Evolutionary conservation across 768 basidiomycete genomes (phyloP), one percentile per base, ranked within the genome.

Genomic region (Boletus insuetus): DNA sequence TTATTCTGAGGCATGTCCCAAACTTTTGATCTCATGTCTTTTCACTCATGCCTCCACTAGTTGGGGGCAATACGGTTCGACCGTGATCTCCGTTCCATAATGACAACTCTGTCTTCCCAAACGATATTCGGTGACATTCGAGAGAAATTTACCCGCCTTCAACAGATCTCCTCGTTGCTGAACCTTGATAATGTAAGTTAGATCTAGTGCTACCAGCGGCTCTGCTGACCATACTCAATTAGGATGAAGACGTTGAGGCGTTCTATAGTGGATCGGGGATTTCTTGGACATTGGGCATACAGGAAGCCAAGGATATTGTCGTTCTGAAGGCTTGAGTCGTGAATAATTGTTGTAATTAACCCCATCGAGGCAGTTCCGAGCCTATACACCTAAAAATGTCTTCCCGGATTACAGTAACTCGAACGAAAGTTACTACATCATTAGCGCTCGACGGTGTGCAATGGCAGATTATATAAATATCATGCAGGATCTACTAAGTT

Each of bases 41-140:
- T 38, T 16, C 22, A 39, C 38, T 39, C 7, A 39, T 9, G 8
- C 46, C 44, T 39, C 41, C 17, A 51, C 16, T 61, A 98, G 95
- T 82, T 98, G 55, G 97, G 97, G 24, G 96, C 94, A 4, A 88
- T 99, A 56, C 87, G 94, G 16, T 95, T 97, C 67, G 97, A 99
- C 65, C 83, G 89, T 17, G 96, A 99, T 69, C 75, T 98, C 43
- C 82, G 96, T 24, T 82, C 91, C 5, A 82, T 98, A 59, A 85
- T 83, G 22, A 78, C 86, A 3, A 94, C 89, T 72, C 80, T 99
- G 13, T 86, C 90, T 1, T 85, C 90, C 3, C 97, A 97, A 67
- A 94, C 91, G 6, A 79, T 83, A 6, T 94, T 93, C 70, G 93
- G 94, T 10, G 93, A 95, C 53, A 84, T 89, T 17, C 77, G 97